These are phyloP conservation scores for Talaromyces sp. DNA, from an alignment of 2,329 filamentous ascomycete species.

Conservation along the genomic window DNA sequence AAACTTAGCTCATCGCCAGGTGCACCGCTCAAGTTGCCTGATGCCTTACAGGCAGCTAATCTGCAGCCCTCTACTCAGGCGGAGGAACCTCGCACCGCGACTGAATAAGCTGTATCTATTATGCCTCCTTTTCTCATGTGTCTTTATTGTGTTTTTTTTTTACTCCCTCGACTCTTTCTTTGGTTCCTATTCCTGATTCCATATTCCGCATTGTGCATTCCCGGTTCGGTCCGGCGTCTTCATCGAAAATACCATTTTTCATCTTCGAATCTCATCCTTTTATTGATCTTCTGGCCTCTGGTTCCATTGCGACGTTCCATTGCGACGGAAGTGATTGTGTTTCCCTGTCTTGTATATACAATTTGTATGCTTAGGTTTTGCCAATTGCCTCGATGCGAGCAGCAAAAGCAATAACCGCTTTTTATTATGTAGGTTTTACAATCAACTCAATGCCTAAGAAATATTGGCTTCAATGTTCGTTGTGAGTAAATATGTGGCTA, in stretches of 20 bases:
- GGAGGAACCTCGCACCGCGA: conserved; percentile 23
- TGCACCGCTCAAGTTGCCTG: conserved; percentile 69
- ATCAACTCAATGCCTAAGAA: not conserved
- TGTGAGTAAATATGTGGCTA: no score
- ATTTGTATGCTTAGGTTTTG: not conserved
- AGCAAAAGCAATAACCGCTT: not conserved
- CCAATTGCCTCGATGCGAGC: not conserved
- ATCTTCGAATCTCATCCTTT: conserved; percentile 1
- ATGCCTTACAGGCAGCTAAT: conserved; percentile 40
- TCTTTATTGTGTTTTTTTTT: not conserved
- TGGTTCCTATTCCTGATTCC: conserved; percentile 6
- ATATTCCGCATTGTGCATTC: conserved; percentile 20
- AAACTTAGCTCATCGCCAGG: conserved; percentile 61
- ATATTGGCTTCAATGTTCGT: no score
- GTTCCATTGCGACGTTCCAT: not conserved
- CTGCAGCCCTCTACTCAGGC: conserved; percentile 28
- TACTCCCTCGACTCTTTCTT: conserved; percentile 10
- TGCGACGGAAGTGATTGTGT: not conserved
- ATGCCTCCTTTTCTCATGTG: conserved; percentile 1
- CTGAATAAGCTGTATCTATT: conserved; percentile 23
- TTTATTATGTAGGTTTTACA: not conserved
- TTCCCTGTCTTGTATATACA: conserved; percentile 1
- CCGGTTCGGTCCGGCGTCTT: conserved; percentile 26
- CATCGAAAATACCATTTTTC: conserved; percentile 27
- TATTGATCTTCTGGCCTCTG: not conserved